Evolutionary conservation across 345 rosid species (phyloP), one percentile per base, ranked within the genome.

Genomic region (Moringa oleifera): DNA sequence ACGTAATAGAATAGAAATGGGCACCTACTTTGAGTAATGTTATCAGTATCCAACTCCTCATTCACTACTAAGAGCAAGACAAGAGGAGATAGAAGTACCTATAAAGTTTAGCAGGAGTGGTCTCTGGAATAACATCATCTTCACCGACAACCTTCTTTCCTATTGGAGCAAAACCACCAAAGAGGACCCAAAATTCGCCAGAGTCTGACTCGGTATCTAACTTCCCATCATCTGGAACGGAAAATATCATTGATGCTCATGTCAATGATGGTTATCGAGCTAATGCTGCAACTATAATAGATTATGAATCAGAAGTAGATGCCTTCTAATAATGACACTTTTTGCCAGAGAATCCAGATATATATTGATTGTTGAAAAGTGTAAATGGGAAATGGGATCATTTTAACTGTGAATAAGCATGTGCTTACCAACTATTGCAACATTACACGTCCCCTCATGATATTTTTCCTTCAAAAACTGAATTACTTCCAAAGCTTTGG

Each of bases 171-270:
- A 90, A 90, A 50, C 97, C 97, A 62, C 97, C 97, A 74, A 88
- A 78, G 53, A 90, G 95, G 71, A 88, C 97, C 97, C 97, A 88
- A 62, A 90, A 90, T 64, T 84, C 97, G 50, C 97, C 97, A 0
- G 97, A 90, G 62, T 90, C 97, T 70, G 97, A 90, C 76, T 90
- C 97, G 28, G 97, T 90, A 72, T 90, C 97, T 65, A 90, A 75
- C 68, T 87, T 90, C 41, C 97, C 97, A 77, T 90, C 97, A 74
- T 90, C 97, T 90, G 65, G 66, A 61, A 72, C 31, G 64, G 71
- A 33, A 55, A 65, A 71, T 63, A 72, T 63, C 65, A 67, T 25
- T 47, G 12, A 58, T 22, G 23, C 62, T 25, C 51, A 53, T 68
- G 69, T 62, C 52, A 67, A 74, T 65, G 61, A 65, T 37, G 28